phyloP scores from a whole-genome alignment of 768 basidiomycete species.

The Mycena latifolia region DNA sequence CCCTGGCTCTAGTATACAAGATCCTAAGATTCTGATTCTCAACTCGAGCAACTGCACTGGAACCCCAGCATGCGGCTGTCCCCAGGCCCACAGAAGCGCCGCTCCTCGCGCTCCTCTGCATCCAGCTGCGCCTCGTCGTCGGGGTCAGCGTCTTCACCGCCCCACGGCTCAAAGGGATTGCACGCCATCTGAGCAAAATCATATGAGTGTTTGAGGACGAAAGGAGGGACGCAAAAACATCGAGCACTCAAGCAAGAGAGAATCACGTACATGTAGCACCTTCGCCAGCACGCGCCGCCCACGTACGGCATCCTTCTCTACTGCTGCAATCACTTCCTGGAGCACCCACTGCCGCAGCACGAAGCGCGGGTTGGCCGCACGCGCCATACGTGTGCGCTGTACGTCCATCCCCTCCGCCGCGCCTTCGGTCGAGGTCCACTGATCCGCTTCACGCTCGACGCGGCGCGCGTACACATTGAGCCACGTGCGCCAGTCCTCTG shows the following conservation, averaged over 20 bases:
- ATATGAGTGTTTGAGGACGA: no score
- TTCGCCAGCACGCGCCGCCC: constrained; percentile 82
- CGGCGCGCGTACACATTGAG: constrained; percentile 71
- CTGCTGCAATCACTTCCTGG: constrained; percentile 88
- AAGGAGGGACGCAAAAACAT: constrained; percentile 3
- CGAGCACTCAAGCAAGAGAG: constrained; percentile 11
- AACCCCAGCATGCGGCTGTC: constrained; percentile 85
- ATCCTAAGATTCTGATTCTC: constrained; percentile 26
- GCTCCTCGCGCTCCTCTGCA: constrained; percentile 75
- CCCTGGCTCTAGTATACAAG: no score
- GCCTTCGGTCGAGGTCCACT: constrained; percentile 54
- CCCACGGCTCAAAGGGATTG: constrained; percentile 89
- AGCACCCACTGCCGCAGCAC: constrained; percentile 96
- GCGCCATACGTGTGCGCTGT: constrained; percentile 64
- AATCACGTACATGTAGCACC: constrained; percentile 78
- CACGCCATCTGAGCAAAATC: constrained; percentile 82
- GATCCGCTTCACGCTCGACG: constrained; percentile 62
- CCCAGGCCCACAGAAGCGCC: constrained; percentile 83
- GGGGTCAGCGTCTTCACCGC: constrained; percentile 71
- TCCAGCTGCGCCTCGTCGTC: constrained; percentile 58
- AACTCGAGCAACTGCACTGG: constrained; percentile 95
- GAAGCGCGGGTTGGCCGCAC: constrained; percentile 87
- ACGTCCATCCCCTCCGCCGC: constrained; percentile 51
- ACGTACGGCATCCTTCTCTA: constrained; percentile 73
- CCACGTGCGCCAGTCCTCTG: constrained; percentile 72